These are phyloP conservation scores for Spergularia marina DNA, from an alignment of 148 eudicot species.

Conservation along the genomic window DNA sequence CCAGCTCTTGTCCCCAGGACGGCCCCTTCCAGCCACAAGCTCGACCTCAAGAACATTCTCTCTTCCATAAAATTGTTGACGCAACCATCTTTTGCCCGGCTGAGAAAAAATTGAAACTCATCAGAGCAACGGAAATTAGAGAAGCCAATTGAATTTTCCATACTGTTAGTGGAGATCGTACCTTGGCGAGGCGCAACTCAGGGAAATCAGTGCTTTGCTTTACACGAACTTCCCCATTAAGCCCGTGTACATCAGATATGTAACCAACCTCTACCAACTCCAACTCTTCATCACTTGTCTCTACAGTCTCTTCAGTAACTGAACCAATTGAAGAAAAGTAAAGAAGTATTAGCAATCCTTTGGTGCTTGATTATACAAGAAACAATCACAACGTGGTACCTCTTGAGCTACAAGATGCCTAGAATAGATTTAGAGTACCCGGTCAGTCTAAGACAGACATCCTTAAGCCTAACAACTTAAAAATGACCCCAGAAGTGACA, in stretches of 20 bases:
- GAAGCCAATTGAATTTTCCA: neutral
- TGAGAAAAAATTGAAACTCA: slow-evolving; percentile 31
- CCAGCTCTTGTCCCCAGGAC: slow-evolving; percentile 75
- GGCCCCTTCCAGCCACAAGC: slow-evolving; percentile 71
- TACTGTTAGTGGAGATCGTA: slow-evolving; percentile 21
- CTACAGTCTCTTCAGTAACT: slow-evolving; percentile 43
- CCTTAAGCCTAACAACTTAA: no score
- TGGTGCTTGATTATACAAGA: neutral
- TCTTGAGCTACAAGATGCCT: neutral
- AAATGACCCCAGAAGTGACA: no score
- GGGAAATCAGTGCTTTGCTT: slow-evolving; percentile 84
- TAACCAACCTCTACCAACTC: slow-evolving; percentile 76
- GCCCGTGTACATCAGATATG: slow-evolving; percentile 77
- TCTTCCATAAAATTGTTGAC: slow-evolving; percentile 61
- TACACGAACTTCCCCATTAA: slow-evolving; percentile 88
- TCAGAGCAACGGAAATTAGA: slow-evolving; percentile 14
- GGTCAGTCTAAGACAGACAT: no score
- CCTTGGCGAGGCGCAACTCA: slow-evolving; percentile 75
- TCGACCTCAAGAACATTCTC: slow-evolving; percentile 66
- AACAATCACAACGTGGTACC: neutral
- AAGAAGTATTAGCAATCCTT: neutral
- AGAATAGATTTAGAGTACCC: no score
- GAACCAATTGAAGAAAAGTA: slow-evolving; percentile 16
- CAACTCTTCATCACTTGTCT: slow-evolving; percentile 38
- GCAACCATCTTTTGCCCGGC: slow-evolving; percentile 94